These are phyloP conservation scores for Fragilaria crotonensis DNA, from an alignment of 108 stramenopile species.

Conservation along the genomic window DNA sequence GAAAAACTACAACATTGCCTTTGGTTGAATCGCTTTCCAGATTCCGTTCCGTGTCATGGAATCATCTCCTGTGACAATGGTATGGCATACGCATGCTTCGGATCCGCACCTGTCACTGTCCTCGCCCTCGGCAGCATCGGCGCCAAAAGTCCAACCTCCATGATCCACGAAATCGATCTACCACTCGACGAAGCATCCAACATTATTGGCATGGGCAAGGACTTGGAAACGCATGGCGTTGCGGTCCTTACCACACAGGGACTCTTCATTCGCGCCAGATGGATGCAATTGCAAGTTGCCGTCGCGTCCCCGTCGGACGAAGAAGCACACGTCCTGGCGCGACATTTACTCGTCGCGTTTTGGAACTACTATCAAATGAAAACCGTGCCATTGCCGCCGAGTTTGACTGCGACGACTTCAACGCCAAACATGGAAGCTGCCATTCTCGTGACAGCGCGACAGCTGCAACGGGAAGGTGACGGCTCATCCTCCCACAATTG, in stretches of 20 bases:
- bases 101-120: slow-evolving; percentile 10
- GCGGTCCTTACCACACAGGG: slow-evolving; percentile 18
- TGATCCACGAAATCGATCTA: slow-evolving; percentile 29
- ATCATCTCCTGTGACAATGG: background rate
- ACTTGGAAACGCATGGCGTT: slow-evolving; percentile 33
- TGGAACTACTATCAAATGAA: slow-evolving; percentile 28
- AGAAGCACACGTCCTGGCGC: slow-evolving; percentile 1
- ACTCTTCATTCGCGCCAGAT: slow-evolving; percentile 19
- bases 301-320: slow-evolving; percentile 1
- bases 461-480: slow-evolving; percentile 34
- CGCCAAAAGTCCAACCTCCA: background rate
- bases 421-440: slow-evolving; percentile 25
- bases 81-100: background rate
- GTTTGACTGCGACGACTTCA: background rate
- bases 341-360: slow-evolving; percentile 31
- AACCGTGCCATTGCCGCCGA: slow-evolving; percentile 4
- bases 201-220: slow-evolving; percentile 20
- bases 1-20: background rate
- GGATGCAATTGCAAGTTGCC: background rate
- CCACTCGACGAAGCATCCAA: slow-evolving; percentile 16
- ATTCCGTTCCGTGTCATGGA: background rate
- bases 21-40: background rate
- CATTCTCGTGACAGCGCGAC: slow-evolving; percentile 17
- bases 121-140: slow-evolving; percentile 17
- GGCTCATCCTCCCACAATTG: slow-evolving; percentile 20